Percentiles rank a stretch among this genome's conserved stretches.
phyloP scores from a whole-genome alignment of 139 green algal genomes.

The Limnomonas spitsbergensis region DNA sequence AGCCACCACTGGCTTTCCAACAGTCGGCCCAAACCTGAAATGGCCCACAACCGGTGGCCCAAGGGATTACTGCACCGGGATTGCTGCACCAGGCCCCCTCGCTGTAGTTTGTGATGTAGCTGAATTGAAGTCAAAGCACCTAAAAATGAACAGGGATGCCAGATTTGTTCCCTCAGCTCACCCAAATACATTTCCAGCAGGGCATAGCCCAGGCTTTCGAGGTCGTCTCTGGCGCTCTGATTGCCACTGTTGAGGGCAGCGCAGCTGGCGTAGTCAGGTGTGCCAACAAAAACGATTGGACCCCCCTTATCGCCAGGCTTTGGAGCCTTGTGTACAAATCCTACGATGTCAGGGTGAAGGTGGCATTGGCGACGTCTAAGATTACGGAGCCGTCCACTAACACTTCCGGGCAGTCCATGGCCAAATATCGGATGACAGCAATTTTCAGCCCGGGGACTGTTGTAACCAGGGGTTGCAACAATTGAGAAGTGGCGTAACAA shows the following conservation, averaged over 20 bases:
- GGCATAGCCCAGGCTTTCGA: slow-evolving; percentile 10
- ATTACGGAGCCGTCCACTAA: background rate
- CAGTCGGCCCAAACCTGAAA: background rate
- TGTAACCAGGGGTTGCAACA: no score
- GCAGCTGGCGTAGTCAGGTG: slow-evolving; percentile 8
- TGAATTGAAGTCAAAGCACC: no score
- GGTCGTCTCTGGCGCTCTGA: slow-evolving; percentile 2
- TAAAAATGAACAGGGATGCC: background rate
- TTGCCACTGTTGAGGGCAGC: background rate
- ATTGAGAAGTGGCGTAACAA: no score
- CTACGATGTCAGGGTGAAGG: no score
- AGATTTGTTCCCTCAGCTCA: background rate
- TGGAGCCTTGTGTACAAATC: background rate
- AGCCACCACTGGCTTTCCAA: background rate
- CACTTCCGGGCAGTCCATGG: background rate
- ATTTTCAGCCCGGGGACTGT: background rate
- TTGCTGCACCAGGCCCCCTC: background rate
- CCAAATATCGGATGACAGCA: background rate
- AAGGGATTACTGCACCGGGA: background rate
- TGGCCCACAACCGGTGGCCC: background rate
- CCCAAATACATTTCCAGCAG: slow-evolving; percentile 9
- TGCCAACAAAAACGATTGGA: slow-evolving; percentile 7
- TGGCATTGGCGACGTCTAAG: background rate
- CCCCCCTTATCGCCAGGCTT: background rate
- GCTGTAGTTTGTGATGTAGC: background rate